Percentiles rank a stretch among this genome's conserved stretches.
Evolutionary conservation across 805 yeast species (phyloP).

Genomic region (Kluyveromyces siamensis): DNA sequence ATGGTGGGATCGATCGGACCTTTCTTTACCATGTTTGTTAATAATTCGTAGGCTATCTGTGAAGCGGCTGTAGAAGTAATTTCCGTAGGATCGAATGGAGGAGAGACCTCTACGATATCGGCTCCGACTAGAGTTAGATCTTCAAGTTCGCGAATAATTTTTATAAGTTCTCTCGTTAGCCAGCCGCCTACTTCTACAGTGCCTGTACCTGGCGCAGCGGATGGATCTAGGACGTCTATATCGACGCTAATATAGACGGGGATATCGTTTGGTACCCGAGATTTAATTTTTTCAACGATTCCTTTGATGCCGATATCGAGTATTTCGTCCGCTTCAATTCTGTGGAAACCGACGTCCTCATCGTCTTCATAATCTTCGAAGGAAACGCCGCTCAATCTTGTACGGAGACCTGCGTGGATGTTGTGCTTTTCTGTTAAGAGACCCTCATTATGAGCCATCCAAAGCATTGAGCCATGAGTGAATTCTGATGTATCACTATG

Average conservation of each 20-base stretch:
- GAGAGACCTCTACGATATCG: slow-evolving; percentile 68
- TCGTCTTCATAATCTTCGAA: slow-evolving; percentile 61
- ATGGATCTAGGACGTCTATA: slow-evolving; percentile 68
- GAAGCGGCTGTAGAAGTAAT: slow-evolving; percentile 63
- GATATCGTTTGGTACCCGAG: slow-evolving; percentile 47
- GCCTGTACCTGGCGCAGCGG: slow-evolving; percentile 71
- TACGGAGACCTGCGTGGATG: slow-evolving; percentile 69
- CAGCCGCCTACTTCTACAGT: slow-evolving; percentile 74
- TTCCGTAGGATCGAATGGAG: slow-evolving; percentile 56
- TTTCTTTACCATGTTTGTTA: slow-evolving; percentile 67
- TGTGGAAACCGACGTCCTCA: slow-evolving; percentile 54
- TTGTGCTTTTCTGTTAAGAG: slow-evolving; percentile 45
- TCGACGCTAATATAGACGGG: slow-evolving; percentile 78
- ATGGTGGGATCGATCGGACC: slow-evolving; percentile 27
- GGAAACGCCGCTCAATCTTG: slow-evolving; percentile 55
- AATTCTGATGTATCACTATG: slow-evolving; percentile 47
- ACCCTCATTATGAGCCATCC: slow-evolving; percentile 72
- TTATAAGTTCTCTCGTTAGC: slow-evolving; percentile 54
- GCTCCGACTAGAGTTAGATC: slow-evolving; percentile 61
- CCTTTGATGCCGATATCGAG: slow-evolving; percentile 57
- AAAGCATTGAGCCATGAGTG: slow-evolving; percentile 81
- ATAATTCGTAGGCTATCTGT: slow-evolving; percentile 58
- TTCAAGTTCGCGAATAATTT: slow-evolving; percentile 49
- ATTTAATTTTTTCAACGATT: slow-evolving; percentile 44
- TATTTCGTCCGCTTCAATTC: slow-evolving; percentile 66